Evolutionary conservation across 139 green algal species (phyloP).

Genomic region (Pleodorina starrii): DNA sequence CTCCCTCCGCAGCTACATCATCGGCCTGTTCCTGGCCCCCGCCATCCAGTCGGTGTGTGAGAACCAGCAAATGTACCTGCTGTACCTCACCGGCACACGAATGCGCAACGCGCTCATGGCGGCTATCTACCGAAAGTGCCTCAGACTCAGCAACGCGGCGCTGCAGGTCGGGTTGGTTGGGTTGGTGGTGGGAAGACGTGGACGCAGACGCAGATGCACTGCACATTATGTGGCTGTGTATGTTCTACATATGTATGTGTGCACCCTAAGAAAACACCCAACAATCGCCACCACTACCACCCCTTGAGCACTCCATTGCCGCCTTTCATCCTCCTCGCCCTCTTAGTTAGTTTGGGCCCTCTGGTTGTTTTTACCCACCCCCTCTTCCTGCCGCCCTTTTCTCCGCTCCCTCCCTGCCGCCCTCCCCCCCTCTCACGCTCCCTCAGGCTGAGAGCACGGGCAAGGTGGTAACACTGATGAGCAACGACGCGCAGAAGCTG

Average conservation of each 20-base stretch:
- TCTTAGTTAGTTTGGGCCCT: too few species aligned
- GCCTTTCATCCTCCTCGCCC: too few species aligned
- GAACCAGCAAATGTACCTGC: conserved; percentile 61
- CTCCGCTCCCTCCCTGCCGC: too few species aligned
- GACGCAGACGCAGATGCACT: too few species aligned
- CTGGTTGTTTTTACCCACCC: too few species aligned
- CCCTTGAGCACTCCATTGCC: too few species aligned
- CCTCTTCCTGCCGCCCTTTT: too few species aligned
- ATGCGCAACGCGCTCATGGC: conserved; percentile 85
- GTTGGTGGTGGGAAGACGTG: neutral
- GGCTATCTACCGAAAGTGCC: conserved; percentile 92
- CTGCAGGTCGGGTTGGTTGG: conserved; percentile 48
- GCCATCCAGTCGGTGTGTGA: conserved; percentile 74
- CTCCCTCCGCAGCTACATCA: conserved; percentile 61
- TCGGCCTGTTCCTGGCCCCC: conserved; percentile 81
- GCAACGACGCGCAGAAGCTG: conserved; percentile 83
- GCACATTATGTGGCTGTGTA: too few species aligned
- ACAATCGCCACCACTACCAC: too few species aligned
- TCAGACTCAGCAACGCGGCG: conserved; percentile 70
- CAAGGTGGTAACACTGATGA: conserved; percentile 84
- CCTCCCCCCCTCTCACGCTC: too few species aligned
- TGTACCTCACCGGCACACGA: conserved; percentile 70
- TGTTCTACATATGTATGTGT: too few species aligned
- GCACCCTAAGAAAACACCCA: too few species aligned
- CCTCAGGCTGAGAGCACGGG: conserved; percentile 61